These are phyloP conservation scores for Endothia cerciana DNA, from an alignment of 2,329 filamentous ascomycete species.

Conservation along the genomic window DNA sequence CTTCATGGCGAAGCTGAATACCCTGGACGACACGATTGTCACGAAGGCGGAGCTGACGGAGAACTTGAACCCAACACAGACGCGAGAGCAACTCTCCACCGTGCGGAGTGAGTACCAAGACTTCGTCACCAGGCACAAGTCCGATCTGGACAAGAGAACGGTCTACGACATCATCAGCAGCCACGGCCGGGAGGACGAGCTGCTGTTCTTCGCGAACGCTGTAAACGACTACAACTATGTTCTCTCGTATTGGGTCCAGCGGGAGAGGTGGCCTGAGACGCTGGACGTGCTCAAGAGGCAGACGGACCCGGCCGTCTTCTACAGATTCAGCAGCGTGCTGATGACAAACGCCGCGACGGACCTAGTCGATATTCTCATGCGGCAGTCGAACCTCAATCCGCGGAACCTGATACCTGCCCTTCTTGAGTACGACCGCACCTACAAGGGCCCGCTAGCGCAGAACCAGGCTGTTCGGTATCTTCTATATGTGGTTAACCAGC, in stretches of 20 bases:
- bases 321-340: conserved; percentile 94
- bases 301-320: conserved; percentile 90
- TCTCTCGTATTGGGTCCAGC: conserved; percentile 94
- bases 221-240: conserved; percentile 94
- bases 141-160: conserved; percentile 86
- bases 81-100: conserved; percentile 69
- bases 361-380: conserved; percentile 93
- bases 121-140: conserved; percentile 83
- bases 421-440: conserved; percentile 87
- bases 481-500: conserved; percentile 87
- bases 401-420: conserved; percentile 90
- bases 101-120: conserved; percentile 83
- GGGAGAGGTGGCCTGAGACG: conserved; percentile 88
- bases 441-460: conserved; percentile 66
- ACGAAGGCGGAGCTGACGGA: conserved; percentile 83
- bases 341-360: conserved; percentile 87
- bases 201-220: conserved; percentile 87
- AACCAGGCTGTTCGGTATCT: conserved; percentile 96
- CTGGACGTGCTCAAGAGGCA: conserved; percentile 90
- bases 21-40: conserved; percentile 89
- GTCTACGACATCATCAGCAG: conserved; percentile 96
- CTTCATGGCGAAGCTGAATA: conserved; percentile 96
- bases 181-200: conserved; percentile 89
- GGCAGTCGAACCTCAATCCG: conserved; percentile 82
- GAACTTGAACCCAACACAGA: conserved; percentile 70